Evolutionary conservation across 805 yeast species (phyloP).

Genomic region (Teunomyces tritomae): DNA sequence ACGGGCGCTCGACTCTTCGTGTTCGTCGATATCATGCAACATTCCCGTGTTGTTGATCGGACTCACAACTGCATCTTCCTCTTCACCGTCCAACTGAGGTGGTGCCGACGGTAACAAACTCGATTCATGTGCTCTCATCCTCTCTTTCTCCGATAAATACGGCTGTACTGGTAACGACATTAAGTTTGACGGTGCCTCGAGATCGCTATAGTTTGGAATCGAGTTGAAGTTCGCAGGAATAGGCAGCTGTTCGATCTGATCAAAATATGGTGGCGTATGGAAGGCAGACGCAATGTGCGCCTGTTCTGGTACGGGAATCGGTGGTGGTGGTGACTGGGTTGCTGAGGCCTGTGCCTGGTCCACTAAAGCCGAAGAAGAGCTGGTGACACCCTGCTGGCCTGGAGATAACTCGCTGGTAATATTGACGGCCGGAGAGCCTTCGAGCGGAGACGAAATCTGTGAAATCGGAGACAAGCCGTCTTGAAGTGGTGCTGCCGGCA

Average conservation of each 20-base stretch:
- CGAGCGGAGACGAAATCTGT: not conserved
- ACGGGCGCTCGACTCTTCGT: constrained; percentile 2
- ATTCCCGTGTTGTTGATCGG: constrained; percentile 6
- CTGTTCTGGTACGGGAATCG: not conserved
- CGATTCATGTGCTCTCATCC: constrained; percentile 51
- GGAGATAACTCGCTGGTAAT: not conserved
- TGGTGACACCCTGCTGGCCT: not conserved
- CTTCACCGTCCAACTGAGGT: constrained; percentile 21
- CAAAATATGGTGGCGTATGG: constrained; percentile 31
- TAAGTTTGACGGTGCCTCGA: not conserved
- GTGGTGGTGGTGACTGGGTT: constrained; percentile 1
- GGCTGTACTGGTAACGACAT: constrained; percentile 4
- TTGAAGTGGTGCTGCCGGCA: constrained; percentile 19
- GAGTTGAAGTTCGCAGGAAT: constrained; percentile 4
- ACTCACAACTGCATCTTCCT: constrained; percentile 13
- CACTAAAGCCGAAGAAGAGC: not conserved
- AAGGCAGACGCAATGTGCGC: constrained; percentile 8
- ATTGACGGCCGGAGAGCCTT: not conserved
- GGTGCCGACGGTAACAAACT: constrained; percentile 63
- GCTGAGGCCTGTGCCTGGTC: not conserved
- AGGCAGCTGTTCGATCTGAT: constrained; percentile 6
- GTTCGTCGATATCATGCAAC: constrained; percentile 4
- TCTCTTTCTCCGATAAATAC: constrained; percentile 56
- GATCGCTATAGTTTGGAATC: constrained; percentile 8
- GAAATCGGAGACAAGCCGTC: not conserved